A percentile compares a stretch with the other conserved stretches of the same genome.
These are phyloP conservation scores for Closterium sp. DNA, from an alignment of 139 green algal genomes.

Conservation along the genomic window DNA sequence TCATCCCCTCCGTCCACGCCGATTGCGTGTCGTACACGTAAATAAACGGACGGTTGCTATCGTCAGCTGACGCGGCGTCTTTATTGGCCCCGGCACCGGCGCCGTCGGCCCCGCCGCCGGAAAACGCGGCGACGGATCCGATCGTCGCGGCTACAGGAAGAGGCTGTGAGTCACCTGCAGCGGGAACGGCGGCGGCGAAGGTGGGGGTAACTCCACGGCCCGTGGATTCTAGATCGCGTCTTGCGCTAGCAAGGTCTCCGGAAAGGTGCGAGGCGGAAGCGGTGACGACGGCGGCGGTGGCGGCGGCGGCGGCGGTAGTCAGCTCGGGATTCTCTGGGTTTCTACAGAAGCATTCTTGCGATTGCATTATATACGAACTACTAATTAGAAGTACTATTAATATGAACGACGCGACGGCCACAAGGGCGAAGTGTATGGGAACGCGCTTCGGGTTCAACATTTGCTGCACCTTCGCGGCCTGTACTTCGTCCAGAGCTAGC, in stretches of 20 bases:
- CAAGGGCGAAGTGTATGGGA: neutral
- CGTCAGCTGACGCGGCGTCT: neutral
- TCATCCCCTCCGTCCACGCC: neutral
- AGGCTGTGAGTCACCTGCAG: neutral
- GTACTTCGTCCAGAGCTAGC: neutral
- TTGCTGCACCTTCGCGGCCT: neutral
- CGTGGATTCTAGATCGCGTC: neutral
- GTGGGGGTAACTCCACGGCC: neutral
- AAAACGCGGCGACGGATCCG: neutral
- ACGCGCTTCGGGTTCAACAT: neutral
- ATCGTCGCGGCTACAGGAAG: neutral
- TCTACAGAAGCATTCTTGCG: neutral
- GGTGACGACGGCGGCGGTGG: no score
- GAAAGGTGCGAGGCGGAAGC: neutral
- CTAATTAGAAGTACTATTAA: neutral
- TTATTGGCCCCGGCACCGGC: neutral
- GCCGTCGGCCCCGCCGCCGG: neutral
- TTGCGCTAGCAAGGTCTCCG: neutral
- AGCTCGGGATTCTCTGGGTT: neutral
- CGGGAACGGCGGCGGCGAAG: no score
- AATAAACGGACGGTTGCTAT: conserved; percentile 14
- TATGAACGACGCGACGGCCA: neutral
- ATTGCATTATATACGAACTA: neutral
- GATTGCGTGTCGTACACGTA: conserved; percentile 12
- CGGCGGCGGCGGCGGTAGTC: no score